phyloP scores from a whole-genome alignment of 345 rosid species.

The Trapa incisa region DNA sequence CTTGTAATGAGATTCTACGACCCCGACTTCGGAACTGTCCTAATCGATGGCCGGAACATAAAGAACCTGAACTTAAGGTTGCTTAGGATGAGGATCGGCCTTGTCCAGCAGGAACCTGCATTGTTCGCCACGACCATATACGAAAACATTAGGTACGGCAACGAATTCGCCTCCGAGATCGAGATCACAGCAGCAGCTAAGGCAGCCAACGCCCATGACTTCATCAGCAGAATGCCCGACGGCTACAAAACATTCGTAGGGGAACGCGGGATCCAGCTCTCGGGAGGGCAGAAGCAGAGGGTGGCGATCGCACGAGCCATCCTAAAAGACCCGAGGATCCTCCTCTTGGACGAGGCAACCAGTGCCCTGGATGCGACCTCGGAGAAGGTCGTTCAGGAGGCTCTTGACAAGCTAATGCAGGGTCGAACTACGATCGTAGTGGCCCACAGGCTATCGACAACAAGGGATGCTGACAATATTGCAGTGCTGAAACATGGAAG shows the following conservation, averaged over 20 bases:
- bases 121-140: conserved; percentile 58
- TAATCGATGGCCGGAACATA: conserved; percentile 51
- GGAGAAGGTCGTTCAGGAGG: conserved; percentile 67
- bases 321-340: conserved; percentile 55
- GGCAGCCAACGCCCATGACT: conserved; percentile 71
- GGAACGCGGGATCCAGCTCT: conserved; percentile 62
- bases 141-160: conserved; percentile 70
- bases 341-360: conserved; percentile 78
- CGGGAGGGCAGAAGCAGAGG: conserved; percentile 87
- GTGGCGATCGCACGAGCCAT: conserved; percentile 79
- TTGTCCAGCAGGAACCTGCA: conserved; percentile 84
- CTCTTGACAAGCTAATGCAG: conserved; percentile 65
- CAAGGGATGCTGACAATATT: conserved; percentile 40
- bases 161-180: conserved; percentile 47
- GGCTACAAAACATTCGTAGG: conserved; percentile 73
- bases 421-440: conserved; percentile 61
- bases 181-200: conserved; percentile 61
- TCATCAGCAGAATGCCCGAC: conserved; percentile 60
- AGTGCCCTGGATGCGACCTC: conserved; percentile 65
- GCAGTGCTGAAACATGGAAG: conserved; percentile 56
- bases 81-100: conserved; percentile 40
- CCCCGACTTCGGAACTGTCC: conserved; percentile 34
- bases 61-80: conserved; percentile 50
- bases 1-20: conserved; percentile 69
- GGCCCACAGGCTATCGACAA: conserved; percentile 69